These are phyloP conservation scores for Wolfiporia cocos DNA, from an alignment of 1,284 basidiomycete species.

Conservation along the genomic window DNA sequence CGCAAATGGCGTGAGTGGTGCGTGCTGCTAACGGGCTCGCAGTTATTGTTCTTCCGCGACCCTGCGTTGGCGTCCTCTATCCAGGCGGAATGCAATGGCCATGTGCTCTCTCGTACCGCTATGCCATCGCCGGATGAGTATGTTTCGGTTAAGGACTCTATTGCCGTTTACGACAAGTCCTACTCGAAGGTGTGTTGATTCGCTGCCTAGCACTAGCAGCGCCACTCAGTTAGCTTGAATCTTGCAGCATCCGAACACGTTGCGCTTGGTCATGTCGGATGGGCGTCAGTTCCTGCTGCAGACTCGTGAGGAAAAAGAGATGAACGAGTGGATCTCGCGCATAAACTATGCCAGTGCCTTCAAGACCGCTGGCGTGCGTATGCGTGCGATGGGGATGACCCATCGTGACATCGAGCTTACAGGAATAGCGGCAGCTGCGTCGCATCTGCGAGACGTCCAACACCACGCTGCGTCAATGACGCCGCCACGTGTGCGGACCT, in stretches of 20 bases:
- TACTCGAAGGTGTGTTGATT: slow-evolving; percentile 59
- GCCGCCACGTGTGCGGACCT: slow-evolving; percentile 34
- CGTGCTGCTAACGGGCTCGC: slow-evolving; percentile 84
- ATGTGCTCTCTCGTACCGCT: slow-evolving; percentile 44
- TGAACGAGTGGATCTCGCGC: slow-evolving; percentile 88
- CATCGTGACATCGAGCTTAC: slow-evolving; percentile 69
- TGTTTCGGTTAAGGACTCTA: slow-evolving; percentile 69
- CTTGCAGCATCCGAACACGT: slow-evolving; percentile 40
- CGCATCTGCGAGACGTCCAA: slow-evolving; percentile 66
- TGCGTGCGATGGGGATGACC: slow-evolving; percentile 71
- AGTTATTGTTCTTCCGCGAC: slow-evolving; percentile 91
- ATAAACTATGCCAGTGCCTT: slow-evolving; percentile 96
- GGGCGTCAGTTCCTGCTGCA: slow-evolving; percentile 83
- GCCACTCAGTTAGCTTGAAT: slow-evolving; percentile 8
- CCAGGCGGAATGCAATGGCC: slow-evolving; percentile 41
- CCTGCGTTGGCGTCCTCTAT: slow-evolving; percentile 59
- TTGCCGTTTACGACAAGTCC: slow-evolving; percentile 76
- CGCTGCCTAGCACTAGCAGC: not conserved
- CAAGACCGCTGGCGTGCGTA: slow-evolving; percentile 80
- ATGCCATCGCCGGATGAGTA: slow-evolving; percentile 86
- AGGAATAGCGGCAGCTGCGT: slow-evolving; percentile 78
- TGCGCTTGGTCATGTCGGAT: slow-evolving; percentile 75
- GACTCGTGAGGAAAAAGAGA: slow-evolving; percentile 63
- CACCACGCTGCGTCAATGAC: slow-evolving; percentile 24
- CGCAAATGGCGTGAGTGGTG: slow-evolving; percentile 90